Conservation (phyloP, 768 basidiomycete genomes). For the Cystofilobasidium macerans region DNA sequence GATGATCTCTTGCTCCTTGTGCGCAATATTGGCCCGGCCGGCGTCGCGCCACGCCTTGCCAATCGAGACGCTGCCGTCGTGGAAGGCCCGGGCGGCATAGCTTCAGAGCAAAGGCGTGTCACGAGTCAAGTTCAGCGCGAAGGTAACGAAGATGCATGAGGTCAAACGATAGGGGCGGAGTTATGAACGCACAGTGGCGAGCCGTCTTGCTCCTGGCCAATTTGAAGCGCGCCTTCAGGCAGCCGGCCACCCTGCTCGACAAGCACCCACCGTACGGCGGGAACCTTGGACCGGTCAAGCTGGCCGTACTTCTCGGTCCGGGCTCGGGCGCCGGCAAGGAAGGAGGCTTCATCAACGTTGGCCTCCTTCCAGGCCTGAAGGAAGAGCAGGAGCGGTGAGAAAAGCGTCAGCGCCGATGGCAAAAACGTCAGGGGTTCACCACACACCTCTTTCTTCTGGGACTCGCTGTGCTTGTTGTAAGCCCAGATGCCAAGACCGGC, state of each 20-base stretch:
- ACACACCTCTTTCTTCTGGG: neutral
- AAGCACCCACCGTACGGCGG: neutral
- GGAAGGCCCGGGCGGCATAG: conserved; percentile 1
- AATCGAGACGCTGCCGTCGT: neutral
- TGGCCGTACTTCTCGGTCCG: neutral
- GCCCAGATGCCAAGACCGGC: neutral
- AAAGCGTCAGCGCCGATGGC: neutral
- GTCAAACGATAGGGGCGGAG: neutral
- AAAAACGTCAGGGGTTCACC: neutral
- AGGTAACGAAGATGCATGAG: neutral
- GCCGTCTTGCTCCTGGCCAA: neutral
- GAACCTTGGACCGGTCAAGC: neutral
- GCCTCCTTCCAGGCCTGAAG: neutral
- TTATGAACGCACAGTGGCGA: neutral
- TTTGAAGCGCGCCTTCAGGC: neutral
- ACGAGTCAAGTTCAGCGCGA: neutral
- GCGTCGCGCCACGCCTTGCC: neutral
- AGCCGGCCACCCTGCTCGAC: neutral
- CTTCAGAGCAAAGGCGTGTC: neutral
- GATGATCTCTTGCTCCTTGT: neutral
- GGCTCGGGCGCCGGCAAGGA: neutral
- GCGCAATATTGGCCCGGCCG: neutral
- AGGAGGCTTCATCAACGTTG: neutral
- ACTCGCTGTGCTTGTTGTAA: conserved; percentile 4
- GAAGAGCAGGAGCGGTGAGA: neutral